Evolutionary conservation across 177 flowering plant species (phyloP).

Genomic region (Telopea speciosissima): DNA sequence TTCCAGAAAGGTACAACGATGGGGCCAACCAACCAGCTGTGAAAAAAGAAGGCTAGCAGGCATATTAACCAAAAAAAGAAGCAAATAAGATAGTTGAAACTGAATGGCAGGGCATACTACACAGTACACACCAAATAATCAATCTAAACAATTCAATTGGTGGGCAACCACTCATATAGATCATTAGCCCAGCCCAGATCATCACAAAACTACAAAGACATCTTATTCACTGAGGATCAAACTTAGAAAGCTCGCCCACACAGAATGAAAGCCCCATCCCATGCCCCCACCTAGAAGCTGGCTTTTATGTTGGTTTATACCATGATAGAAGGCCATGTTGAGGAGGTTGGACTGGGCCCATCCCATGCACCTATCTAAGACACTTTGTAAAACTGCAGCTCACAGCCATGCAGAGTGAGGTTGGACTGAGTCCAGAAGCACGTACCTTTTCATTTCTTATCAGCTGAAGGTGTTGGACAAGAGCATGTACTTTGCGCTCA

Average conservation of each 20-base stretch:
- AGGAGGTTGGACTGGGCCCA: not conserved
- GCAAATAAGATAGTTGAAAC: not conserved
- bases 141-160: not conserved
- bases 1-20: not conserved
- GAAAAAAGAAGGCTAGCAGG: too few relatives aligned
- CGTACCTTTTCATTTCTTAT: slow-evolving; percentile 66
- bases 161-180: not conserved
- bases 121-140: not conserved
- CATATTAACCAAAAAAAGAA: too few relatives aligned
- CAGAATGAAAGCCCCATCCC: not conserved
- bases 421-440: not conserved
- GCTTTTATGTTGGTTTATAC: not conserved
- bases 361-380: too few relatives aligned
- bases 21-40: not conserved
- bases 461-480: slow-evolving; percentile 61
- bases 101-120: not conserved
- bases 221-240: not conserved
- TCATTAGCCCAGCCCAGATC: not conserved
- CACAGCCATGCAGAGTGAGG: not conserved
- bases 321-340: not conserved
- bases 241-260: not conserved
- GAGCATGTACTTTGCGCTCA: slow-evolving; percentile 50
- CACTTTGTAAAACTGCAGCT: not conserved
- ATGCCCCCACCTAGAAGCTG: not conserved
- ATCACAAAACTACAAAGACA: not conserved